These are phyloP conservation scores for Gaultheria prostrata DNA, from an alignment of 148 eudicot species.

Conservation along the genomic window DNA sequence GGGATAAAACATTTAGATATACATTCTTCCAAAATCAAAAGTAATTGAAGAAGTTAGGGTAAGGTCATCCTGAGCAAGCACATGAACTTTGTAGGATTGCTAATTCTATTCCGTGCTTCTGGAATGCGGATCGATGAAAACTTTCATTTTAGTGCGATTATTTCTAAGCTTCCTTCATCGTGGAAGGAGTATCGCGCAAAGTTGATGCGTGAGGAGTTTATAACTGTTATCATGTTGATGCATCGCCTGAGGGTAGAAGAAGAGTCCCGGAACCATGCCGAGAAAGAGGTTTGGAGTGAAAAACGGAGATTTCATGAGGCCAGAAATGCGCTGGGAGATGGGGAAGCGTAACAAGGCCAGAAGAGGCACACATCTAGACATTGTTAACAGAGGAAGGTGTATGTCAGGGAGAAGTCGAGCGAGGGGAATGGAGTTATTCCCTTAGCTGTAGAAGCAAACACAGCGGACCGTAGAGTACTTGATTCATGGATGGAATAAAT, in stretches of 20 bases:
- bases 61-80: slow-evolving; percentile 61
- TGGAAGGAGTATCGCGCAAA: slow-evolving; percentile 58
- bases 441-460: not conserved
- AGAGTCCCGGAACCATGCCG: slow-evolving; percentile 36
- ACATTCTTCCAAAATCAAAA: too few species aligned
- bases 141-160: slow-evolving; percentile 59
- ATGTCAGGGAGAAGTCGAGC: slow-evolving; percentile 16
- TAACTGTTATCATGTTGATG: slow-evolving; percentile 68
- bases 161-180: slow-evolving; percentile 79
- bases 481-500: not conserved
- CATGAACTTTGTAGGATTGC: slow-evolving; percentile 64
- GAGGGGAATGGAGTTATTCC: slow-evolving; percentile 16
- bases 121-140: slow-evolving; percentile 73
- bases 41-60: too few species aligned
- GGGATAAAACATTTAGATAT: too few species aligned
- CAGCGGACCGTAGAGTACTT: not conserved
- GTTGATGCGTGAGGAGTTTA: slow-evolving; percentile 57
- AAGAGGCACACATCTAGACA: slow-evolving; percentile 32
- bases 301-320: slow-evolving; percentile 23
- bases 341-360: slow-evolving; percentile 19
- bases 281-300: slow-evolving; percentile 20
- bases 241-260: slow-evolving; percentile 54
- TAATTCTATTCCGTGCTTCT: slow-evolving; percentile 43
- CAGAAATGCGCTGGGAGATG: not conserved
- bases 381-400: slow-evolving; percentile 26